These are phyloP conservation scores for Pythium brachiatum DNA, from an alignment of 352 stramenopile species.

Conservation along the genomic window DNA sequence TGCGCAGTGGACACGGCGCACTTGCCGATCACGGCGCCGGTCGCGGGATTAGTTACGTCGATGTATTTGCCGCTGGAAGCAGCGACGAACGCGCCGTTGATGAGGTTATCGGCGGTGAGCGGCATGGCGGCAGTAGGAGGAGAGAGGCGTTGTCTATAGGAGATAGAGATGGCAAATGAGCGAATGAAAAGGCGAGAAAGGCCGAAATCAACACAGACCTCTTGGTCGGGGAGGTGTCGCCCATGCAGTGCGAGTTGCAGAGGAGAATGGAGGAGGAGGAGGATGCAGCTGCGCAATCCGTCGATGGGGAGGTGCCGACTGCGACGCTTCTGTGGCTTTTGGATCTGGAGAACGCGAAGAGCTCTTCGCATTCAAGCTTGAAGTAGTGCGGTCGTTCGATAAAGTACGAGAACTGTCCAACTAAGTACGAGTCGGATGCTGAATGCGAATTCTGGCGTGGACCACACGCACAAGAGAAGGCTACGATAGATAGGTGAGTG, in stretches of 20 bases:
- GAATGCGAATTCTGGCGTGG: conserved; percentile 10
- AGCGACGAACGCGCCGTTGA: conserved; percentile 59
- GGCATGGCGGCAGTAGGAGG: background rate
- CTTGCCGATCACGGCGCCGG: conserved; percentile 64
- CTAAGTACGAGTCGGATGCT: conserved; percentile 9
- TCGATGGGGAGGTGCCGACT: conserved; percentile 2
- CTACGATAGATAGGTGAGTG: background rate
- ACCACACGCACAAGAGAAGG: background rate
- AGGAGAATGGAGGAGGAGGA: background rate
- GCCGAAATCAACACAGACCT: background rate
- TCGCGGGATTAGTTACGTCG: conserved; percentile 66
- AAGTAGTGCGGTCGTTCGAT: conserved; percentile 1
- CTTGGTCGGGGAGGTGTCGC: background rate
- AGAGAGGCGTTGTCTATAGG: conserved; percentile 13
- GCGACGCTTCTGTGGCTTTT: conserved; percentile 1
- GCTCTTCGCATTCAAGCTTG: conserved; percentile 26
- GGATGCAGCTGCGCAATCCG: background rate
- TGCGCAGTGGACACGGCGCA: conserved; percentile 72
- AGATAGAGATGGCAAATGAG: background rate
- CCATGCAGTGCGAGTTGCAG: conserved; percentile 1
- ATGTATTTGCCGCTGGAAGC: conserved; percentile 41
- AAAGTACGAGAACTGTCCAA: conserved; percentile 2
- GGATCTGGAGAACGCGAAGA: conserved; percentile 10
- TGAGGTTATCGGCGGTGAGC: conserved; percentile 56
- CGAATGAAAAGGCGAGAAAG: background rate